Evolutionary conservation across 345 rosid genomes (phyloP).

Genomic region (Aquilaria sinensis): DNA sequence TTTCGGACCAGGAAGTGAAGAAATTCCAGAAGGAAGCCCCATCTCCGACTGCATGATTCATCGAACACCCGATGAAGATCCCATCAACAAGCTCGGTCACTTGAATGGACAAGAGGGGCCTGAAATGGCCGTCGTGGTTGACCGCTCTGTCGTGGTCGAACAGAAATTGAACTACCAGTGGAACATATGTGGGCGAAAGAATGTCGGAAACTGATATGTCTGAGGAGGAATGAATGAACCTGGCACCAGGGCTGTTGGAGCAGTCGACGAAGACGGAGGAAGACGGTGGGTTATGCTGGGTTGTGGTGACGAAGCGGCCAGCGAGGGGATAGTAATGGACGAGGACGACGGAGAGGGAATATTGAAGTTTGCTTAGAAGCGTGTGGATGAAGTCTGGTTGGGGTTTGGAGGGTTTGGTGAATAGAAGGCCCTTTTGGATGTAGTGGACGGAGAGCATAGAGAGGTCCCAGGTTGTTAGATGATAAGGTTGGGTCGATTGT

Average conservation of each 20-base stretch:
- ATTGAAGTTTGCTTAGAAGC: slow-evolving; percentile 34
- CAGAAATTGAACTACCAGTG: slow-evolving; percentile 48
- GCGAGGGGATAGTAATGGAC: slow-evolving; percentile 69
- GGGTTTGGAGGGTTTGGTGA: slow-evolving; percentile 35
- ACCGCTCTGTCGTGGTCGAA: slow-evolving; percentile 60
- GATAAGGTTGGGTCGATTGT: slow-evolving; percentile 36
- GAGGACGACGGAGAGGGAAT: slow-evolving; percentile 55
- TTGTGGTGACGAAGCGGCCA: slow-evolving; percentile 47
- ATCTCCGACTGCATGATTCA: slow-evolving; percentile 58
- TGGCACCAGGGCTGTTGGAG: slow-evolving; percentile 41
- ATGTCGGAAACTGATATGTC: slow-evolving; percentile 37
- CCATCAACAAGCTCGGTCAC: slow-evolving; percentile 66
- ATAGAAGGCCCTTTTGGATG: slow-evolving; percentile 64
- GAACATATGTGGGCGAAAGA: slow-evolving; percentile 45
- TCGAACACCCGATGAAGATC: slow-evolving; percentile 57
- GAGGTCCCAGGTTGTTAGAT: slow-evolving; percentile 69
- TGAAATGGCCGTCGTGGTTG: slow-evolving; percentile 52
- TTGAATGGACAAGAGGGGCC: slow-evolving; percentile 48
- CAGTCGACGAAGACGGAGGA: slow-evolving; percentile 50
- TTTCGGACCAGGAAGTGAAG: slow-evolving; percentile 57
- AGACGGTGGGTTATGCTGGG: slow-evolving; percentile 23
- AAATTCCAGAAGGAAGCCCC: slow-evolving; percentile 72
- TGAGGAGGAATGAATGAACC: slow-evolving; percentile 37
- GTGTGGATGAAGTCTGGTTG: slow-evolving; percentile 23
- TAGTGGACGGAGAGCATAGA: slow-evolving; percentile 58